Evolutionary conservation across 345 rosid species (phyloP), one percentile per base, ranked within the genome.

Genomic region (Lenwebbia sp.): DNA sequence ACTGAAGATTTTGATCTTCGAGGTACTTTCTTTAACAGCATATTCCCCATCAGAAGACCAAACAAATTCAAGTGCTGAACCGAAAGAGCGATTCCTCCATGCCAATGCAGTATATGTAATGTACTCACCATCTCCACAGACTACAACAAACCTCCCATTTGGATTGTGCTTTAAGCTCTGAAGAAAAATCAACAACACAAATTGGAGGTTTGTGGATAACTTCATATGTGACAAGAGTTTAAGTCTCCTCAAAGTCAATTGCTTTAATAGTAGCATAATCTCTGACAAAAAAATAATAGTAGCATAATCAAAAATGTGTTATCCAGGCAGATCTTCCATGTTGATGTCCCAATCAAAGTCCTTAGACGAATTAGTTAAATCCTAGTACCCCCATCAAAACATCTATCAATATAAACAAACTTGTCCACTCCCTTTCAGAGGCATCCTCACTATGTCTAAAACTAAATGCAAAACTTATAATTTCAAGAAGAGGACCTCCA

Each of bases 11-110:
- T 94, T 98, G 33, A 98, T 93, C 94, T 93, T 96, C 86, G 99
- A 93, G 65, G 98, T 91, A 88, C 98, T 96, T 92, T 98, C 99
- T 89, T 97, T 93, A 83, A 95, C 97, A 87, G 99, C 99, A 93
- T 93, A 98, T 89, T 98, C 99, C 83, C 99, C 99, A 50, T 98
- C 99, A n/a, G 96, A 89, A n/a, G 99, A 98, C 99, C 99, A 98
- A 85, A 90, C 98, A 50, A 96, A 94, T 90, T 96, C 99, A 89
- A 98, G 88, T 41, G 98, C 99, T 41, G 99, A 95, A 84, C 99
- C 99, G 91, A 96, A 98, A 57, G 98, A 98, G 90, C 98, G 93
- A 88, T 98, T 98, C 91, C 99, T 96, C 99, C 99, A 98, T 12
- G 99, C 99, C 85, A 98, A 87, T 87, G 99, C 99, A 10, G 99